phyloP scores from a whole-genome alignment of 2,329 filamentous ascomycete species.

The Lasiodiplodia theobromae region DNA sequence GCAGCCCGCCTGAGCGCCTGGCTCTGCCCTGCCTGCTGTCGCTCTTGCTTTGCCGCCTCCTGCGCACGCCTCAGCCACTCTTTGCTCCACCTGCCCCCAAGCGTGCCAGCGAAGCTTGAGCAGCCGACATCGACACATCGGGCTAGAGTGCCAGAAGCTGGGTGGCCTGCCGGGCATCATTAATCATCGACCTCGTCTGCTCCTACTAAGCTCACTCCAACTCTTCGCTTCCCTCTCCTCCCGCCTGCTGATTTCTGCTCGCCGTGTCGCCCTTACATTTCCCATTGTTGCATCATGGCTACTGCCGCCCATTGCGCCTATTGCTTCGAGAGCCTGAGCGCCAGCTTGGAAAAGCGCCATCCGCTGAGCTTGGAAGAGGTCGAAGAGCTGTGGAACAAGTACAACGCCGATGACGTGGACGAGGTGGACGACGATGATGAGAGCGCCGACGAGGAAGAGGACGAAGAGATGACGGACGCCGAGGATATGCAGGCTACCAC shows the following conservation, averaged over 20 bases:
- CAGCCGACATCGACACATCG: conserved; percentile 17
- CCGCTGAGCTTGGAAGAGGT: conserved; percentile 72
- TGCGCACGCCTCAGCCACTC: background rate
- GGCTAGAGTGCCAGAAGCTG: conserved; percentile 23
- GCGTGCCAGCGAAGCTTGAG: conserved; percentile 23
- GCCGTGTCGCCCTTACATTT: background rate
- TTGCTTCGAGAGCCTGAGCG: conserved; percentile 87
- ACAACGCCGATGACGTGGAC: conserved; percentile 44
- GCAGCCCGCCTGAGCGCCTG: conserved; percentile 24
- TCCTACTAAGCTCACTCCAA: conserved; percentile 4
- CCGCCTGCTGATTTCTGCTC: background rate
- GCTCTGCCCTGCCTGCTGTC: conserved; percentile 11
- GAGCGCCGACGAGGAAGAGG: conserved; percentile 42
- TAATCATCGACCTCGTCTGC: conserved; percentile 12
- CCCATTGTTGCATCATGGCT: conserved; percentile 68
- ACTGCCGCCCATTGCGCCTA: conserved; percentile 84
- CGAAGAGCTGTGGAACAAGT: conserved; percentile 70
- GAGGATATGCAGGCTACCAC: conserved; percentile 33
- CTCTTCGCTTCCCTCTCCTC: background rate
- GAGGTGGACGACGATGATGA: conserved; percentile 45
- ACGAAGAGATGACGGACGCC: conserved; percentile 40
- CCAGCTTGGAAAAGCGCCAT: conserved; percentile 74
- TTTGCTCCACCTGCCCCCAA: conserved; percentile 9
- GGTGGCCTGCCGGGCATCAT: conserved; percentile 23
- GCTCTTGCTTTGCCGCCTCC: conserved; percentile 6